These are phyloP conservation scores for Rhynchospora breviuscula DNA, from an alignment of 176 grass and related monocot genomes.

Conservation along the genomic window DNA sequence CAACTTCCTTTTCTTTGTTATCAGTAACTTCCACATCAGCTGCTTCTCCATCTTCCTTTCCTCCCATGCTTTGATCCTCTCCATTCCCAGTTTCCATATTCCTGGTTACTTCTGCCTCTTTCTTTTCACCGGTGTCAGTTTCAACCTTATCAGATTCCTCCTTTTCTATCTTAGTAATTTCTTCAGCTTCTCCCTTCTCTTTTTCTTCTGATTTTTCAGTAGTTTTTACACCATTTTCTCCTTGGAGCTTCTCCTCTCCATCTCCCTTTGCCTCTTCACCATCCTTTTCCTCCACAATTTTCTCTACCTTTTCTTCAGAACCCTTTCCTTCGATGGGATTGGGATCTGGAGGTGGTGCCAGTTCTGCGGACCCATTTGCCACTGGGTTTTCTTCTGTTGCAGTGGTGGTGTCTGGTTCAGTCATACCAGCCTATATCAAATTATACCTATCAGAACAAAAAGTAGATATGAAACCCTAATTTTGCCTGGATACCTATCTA, in stretches of 20 bases:
- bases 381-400: conserved; percentile 7
- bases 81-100: background rate
- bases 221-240: conserved; percentile 9
- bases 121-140: background rate
- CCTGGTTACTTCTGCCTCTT: background rate
- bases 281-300: background rate
- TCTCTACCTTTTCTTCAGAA: background rate
- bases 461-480: conserved; percentile 13
- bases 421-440: conserved; percentile 12
- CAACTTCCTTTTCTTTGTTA: background rate
- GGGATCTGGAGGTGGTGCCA: background rate
- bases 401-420: conserved; percentile 15
- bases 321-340: background rate
- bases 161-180: background rate
- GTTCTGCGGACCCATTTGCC: conserved; percentile 1
- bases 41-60: background rate
- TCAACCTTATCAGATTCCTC: conserved; percentile 5
- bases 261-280: background rate
- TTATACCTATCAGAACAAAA: background rate
- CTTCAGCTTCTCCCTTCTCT: conserved; percentile 10
- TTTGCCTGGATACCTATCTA: background rate
- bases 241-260: background rate
- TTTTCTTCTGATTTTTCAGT: conserved; percentile 9
- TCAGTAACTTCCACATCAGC: too few relatives aligned
- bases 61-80: conserved; percentile 1